Conservation (phyloP, 2,329 filamentous ascomycete species). For the Colletotrichum endophyticum region DNA sequence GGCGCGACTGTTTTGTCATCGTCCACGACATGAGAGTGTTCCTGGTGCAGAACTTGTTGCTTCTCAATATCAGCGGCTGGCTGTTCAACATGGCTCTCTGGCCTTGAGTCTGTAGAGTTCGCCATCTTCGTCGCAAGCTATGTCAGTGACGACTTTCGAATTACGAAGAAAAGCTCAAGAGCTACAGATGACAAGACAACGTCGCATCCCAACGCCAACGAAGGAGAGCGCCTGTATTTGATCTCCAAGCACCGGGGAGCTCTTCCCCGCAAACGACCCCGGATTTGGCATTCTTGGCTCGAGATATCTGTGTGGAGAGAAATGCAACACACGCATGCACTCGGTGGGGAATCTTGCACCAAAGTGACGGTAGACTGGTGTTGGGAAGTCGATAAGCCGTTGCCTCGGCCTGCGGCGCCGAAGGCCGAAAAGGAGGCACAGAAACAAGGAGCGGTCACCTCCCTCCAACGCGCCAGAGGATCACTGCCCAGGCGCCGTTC, state of each 20-base stretch:
- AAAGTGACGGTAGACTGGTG: neutral
- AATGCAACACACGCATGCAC: neutral
- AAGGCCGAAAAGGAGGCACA: neutral
- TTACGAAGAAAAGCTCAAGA: neutral
- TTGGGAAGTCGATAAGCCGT: neutral
- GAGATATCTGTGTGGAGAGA: neutral
- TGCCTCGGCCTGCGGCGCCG: neutral
- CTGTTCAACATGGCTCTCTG: neutral
- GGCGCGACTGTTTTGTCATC: neutral
- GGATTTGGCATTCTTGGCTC: constrained; percentile 11
- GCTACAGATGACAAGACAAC: neutral
- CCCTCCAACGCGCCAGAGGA: neutral
- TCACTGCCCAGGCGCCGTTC: neutral
- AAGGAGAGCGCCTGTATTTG: neutral
- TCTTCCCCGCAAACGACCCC: constrained; percentile 14
- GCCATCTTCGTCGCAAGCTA: neutral
- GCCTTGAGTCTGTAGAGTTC: neutral
- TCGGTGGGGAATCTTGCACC: neutral
- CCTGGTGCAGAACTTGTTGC: constrained; percentile 7
- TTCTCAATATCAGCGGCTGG: neutral
- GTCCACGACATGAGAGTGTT: constrained; percentile 4
- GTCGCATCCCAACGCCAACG: neutral
- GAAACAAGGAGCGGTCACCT: neutral
- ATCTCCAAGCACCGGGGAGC: neutral
- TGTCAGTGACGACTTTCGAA: neutral